phyloP scores from a whole-genome alignment of 441 rosid species.

The Erodium moschatum region DNA sequence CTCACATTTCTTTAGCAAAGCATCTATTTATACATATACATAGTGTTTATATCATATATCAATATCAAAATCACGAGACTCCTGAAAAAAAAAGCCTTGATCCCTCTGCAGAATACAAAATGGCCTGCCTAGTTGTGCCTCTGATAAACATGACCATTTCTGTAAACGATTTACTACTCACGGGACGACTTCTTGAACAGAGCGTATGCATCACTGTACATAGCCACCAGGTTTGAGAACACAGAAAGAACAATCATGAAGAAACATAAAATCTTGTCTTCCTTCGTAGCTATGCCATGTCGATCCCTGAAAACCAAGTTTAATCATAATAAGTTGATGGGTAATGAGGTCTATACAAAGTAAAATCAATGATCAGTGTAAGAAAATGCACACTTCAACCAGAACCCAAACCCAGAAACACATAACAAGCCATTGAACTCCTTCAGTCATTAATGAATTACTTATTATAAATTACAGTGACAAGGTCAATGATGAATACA shows the following conservation, averaged over 20 bases:
- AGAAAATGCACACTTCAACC: background rate
- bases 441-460: no score
- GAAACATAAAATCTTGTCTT: conserved; percentile 47
- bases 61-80: background rate
- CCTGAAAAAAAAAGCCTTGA: background rate
- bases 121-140: background rate
- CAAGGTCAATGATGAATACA: no score
- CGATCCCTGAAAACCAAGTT: conserved; percentile 44
- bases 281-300: conserved; percentile 50
- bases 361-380: no score
- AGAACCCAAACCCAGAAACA: background rate
- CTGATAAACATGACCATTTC: background rate
- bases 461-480: no score
- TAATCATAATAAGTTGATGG: no score
- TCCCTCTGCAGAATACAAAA: background rate
- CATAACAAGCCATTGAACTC: no score
- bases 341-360: no score
- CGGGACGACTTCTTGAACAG: conserved; percentile 46
- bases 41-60: background rate
- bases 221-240: conserved; percentile 59
- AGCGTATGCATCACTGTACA: conserved; percentile 64
- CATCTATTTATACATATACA: background rate
- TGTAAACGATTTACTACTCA: conserved; percentile 11
- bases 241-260: conserved; percentile 73
- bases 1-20: background rate